Evolutionary conservation across 1,284 basidiomycete genomes (phyloP).

Genomic region (Cutaneotrichosporon mucoides): DNA sequence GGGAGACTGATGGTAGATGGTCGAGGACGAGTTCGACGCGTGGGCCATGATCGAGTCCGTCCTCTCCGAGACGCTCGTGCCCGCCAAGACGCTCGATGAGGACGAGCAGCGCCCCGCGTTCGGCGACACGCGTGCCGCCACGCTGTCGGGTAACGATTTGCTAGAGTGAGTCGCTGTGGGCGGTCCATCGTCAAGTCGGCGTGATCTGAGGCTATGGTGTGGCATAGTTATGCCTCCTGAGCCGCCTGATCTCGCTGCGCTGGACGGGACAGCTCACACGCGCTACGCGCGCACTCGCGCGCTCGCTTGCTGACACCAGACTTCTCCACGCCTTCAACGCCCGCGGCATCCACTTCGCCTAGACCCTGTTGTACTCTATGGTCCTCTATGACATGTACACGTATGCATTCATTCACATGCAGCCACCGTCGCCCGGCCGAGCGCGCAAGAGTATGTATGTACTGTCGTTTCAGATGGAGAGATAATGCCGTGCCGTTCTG

Average conservation of each 20-base stretch:
- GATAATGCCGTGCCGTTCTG: neutral
- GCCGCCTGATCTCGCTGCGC: too few relatives aligned
- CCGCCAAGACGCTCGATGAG: conserved; percentile 21
- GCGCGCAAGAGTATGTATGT: neutral
- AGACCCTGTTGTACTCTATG: conserved; percentile 15
- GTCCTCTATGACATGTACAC: conserved; percentile 18
- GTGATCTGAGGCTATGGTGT: too few relatives aligned
- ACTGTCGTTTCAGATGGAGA: neutral
- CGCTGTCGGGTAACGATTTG: conserved; percentile 80
- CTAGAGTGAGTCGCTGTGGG: conserved; percentile 57
- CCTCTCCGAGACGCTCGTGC: conserved; percentile 53
- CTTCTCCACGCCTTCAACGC: conserved; percentile 75
- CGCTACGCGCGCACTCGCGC: too few relatives aligned
- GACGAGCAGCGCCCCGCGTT: conserved; percentile 49
- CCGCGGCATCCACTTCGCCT: conserved; percentile 75
- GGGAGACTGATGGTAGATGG: conserved; percentile 53
- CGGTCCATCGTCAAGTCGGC: too few relatives aligned
- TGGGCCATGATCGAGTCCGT: conserved; percentile 72
- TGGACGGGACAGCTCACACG: too few relatives aligned
- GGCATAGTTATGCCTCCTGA: too few relatives aligned
- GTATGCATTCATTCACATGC: neutral
- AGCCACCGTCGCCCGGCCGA: neutral
- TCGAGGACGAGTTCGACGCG: conserved; percentile 68
- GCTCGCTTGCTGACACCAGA: conserved; percentile 42
- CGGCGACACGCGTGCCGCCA: conserved; percentile 67